Conservation (phyloP, 768 basidiomycete genomes). For the Dentipellis sp. region DNA sequence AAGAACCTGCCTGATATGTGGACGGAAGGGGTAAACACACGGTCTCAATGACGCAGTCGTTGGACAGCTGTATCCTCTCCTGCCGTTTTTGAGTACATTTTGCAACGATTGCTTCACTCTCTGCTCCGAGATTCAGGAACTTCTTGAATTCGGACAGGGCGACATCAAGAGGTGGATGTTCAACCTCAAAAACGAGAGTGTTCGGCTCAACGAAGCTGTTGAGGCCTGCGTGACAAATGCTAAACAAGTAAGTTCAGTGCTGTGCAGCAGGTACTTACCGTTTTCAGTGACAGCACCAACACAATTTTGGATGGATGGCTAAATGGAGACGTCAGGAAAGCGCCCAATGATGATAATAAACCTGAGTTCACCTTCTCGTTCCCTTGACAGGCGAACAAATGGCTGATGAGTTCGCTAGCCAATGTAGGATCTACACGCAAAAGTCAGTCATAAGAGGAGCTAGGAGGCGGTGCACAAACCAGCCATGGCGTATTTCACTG, state of each 20-base stretch:
- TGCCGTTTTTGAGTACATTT: constrained; percentile 37
- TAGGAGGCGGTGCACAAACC: constrained; percentile 19
- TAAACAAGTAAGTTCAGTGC: no score
- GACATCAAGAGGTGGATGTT: constrained; percentile 31
- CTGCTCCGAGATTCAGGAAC: constrained; percentile 19
- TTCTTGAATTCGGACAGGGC: constrained; percentile 30
- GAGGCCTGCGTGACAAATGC: constrained; percentile 36
- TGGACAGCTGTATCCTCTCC: constrained; percentile 30
- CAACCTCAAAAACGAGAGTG: constrained; percentile 43
- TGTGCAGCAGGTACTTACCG: constrained; percentile 28
- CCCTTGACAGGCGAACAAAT: constrained; percentile 64
- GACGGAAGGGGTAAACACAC: constrained; percentile 26
- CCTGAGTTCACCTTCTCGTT: constrained; percentile 61
- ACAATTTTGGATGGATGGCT: constrained; percentile 73
- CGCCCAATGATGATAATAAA: neutral
- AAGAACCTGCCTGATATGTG: constrained; percentile 1
- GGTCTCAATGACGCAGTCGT: constrained; percentile 32
- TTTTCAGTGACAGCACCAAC: constrained; percentile 58
- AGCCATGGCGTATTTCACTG: constrained; percentile 33
- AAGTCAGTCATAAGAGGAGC: neutral
- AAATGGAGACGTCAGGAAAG: neutral
- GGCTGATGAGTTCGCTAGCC: constrained; percentile 46
- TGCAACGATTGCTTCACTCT: constrained; percentile 30
- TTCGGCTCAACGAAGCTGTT: constrained; percentile 54
- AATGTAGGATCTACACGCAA: constrained; percentile 48